A percentile compares a stretch with the other conserved stretches of the same genome.
phyloP scores from a whole-genome alignment of 1,284 basidiomycete species.

The Farysia itapuensis region DNA sequence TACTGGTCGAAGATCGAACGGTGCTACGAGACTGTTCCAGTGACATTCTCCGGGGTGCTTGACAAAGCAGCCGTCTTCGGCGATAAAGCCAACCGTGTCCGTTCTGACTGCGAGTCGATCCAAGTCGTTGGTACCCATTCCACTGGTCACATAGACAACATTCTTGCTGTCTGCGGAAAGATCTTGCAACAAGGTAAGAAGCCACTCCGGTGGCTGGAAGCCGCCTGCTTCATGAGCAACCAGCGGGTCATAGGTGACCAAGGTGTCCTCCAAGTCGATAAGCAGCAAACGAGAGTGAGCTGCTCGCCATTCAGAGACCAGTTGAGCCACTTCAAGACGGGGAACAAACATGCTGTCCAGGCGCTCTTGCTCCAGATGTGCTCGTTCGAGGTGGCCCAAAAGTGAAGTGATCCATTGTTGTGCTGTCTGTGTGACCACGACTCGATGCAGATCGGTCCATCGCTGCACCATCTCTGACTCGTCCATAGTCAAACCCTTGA shows the following conservation, averaged over 20 bases:
- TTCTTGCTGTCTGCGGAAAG: slow-evolving; percentile 71
- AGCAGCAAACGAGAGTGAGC: slow-evolving; percentile 69
- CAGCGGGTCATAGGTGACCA: slow-evolving; percentile 64
- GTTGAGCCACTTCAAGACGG: slow-evolving; percentile 54
- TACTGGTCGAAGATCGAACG: slow-evolving; percentile 74
- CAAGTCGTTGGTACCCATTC: slow-evolving; percentile 69
- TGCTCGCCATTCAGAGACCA: slow-evolving; percentile 61
- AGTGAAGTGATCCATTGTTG: slow-evolving; percentile 80
- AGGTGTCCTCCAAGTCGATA: slow-evolving; percentile 76
- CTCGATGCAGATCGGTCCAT: slow-evolving; percentile 82
- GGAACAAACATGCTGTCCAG: slow-evolving; percentile 53
- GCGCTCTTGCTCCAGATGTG: slow-evolving; percentile 52
- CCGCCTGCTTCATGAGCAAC: slow-evolving; percentile 57
- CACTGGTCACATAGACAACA: slow-evolving; percentile 80
- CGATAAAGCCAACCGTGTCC: slow-evolving; percentile 75
- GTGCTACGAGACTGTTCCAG: slow-evolving; percentile 79
- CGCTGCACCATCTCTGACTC: slow-evolving; percentile 72
- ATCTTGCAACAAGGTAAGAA: slow-evolving; percentile 67
- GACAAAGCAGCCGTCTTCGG: slow-evolving; percentile 84
- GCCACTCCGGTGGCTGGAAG: slow-evolving; percentile 66
- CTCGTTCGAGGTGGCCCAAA: slow-evolving; percentile 63
- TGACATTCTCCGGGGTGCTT: slow-evolving; percentile 64
- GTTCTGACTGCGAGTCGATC: slow-evolving; percentile 66
- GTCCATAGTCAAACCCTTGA: slow-evolving; percentile 74
- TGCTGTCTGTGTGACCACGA: slow-evolving; percentile 82